Evolutionary conservation across 176 grass and related monocot species (phyloP).

Genomic region (Ampelocalamus luodianensis): DNA sequence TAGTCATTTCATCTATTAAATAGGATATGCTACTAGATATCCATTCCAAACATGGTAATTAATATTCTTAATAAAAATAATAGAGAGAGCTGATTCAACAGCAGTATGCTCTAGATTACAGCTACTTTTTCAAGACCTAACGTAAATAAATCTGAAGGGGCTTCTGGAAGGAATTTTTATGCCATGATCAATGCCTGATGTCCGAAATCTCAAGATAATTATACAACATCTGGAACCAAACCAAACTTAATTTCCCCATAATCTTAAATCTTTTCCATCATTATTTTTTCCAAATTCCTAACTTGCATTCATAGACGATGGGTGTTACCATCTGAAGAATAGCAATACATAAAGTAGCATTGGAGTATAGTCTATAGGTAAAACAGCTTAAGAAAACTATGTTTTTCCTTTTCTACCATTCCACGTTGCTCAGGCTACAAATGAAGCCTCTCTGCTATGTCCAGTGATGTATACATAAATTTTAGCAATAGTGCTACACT

Average conservation of each 20-base stretch:
- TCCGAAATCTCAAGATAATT: neutral
- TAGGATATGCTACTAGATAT: neutral
- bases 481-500: neutral
- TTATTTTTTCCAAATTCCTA: neutral
- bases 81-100: neutral
- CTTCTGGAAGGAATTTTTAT: neutral
- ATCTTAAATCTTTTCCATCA: slow-evolving; percentile 1
- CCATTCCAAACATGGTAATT: slow-evolving; percentile 9
- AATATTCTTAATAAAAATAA: slow-evolving; percentile 20
- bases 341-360: neutral
- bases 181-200: neutral
- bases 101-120: neutral
- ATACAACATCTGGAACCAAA: slow-evolving; percentile 2
- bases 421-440: neutral
- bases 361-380: neutral
- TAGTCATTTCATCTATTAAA: neutral
- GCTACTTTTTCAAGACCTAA: neutral
- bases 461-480: neutral
- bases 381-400: neutral
- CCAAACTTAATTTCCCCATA: slow-evolving; percentile 20
- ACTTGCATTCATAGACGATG: neutral
- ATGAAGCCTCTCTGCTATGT: neutral
- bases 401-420: neutral
- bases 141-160: slow-evolving; percentile 2
- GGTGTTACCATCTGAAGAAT: slow-evolving; percentile 7